Conservation (phyloP, 1,284 basidiomycete genomes). For the Ceratobasidium theobromae region DNA sequence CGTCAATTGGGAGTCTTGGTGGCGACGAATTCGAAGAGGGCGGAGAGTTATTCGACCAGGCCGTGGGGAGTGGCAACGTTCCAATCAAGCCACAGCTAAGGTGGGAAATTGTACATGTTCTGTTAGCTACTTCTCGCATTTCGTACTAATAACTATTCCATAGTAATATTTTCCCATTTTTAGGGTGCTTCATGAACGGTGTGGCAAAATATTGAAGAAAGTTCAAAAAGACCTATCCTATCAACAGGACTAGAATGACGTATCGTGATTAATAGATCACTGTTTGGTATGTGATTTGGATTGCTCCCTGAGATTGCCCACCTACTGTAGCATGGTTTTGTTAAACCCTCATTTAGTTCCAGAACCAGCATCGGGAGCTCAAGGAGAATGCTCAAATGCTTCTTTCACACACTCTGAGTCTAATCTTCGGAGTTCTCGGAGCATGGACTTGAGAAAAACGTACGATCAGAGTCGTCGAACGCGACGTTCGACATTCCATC, state of each 20-base stretch:
- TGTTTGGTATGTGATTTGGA: constrained; percentile 31
- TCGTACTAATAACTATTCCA: too few relatives aligned
- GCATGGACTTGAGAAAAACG: constrained; percentile 3
- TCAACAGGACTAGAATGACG: constrained; percentile 32
- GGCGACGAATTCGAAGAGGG: not conserved
- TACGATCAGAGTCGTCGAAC: not conserved
- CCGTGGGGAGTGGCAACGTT: not conserved
- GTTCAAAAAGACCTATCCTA: constrained; percentile 34
- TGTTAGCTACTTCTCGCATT: too few relatives aligned
- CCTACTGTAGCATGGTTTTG: too few relatives aligned
- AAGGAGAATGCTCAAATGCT: constrained; percentile 5
- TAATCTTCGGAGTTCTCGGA: constrained; percentile 10
- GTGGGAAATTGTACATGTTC: too few relatives aligned
- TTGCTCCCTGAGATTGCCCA: not conserved
- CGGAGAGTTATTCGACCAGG: not conserved
- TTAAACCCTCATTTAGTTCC: not conserved
- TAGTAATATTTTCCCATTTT: constrained; percentile 28
- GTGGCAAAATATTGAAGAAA: constrained; percentile 22
- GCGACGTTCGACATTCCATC: constrained; percentile 24
- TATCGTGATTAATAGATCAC: constrained; percentile 36
- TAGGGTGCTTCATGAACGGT: constrained; percentile 15
- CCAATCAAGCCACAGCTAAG: too few relatives aligned
- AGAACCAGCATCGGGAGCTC: constrained; percentile 27
- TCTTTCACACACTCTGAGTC: constrained; percentile 2
- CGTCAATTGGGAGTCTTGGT: not conserved